Conservation (phyloP, 192 early-diverging fungal species). For the Coemansia sp. region DNA sequence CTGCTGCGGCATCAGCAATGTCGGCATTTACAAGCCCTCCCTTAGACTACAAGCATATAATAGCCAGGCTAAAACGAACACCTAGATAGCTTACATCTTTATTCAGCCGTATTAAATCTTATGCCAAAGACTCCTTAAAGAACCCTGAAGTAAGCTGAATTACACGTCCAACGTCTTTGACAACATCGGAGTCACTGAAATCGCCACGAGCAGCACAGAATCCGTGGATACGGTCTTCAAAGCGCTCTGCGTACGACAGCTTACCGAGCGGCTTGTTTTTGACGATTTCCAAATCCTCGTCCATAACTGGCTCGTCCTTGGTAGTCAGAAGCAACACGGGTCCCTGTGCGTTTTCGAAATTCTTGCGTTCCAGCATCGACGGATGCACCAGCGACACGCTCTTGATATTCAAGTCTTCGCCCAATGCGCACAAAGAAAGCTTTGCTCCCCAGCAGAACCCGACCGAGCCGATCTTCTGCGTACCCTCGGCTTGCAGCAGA, state of each 20-base stretch:
- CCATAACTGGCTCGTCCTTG: slow-evolving; percentile 16
- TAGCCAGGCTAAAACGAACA: no score
- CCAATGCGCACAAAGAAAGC: slow-evolving; percentile 50
- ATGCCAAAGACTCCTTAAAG: slow-evolving; percentile 7
- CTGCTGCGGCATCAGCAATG: not conserved
- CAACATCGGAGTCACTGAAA: slow-evolving; percentile 15
- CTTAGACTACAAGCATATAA: no score
- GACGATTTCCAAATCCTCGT: not conserved
- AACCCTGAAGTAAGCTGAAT: slow-evolving; percentile 10
- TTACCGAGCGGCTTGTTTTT: slow-evolving; percentile 13
- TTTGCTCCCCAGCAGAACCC: slow-evolving; percentile 72
- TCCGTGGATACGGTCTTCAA: slow-evolving; percentile 35
- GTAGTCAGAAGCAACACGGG: slow-evolving; percentile 57
- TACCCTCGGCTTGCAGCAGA: slow-evolving; percentile 48
- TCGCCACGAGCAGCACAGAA: slow-evolving; percentile 52
- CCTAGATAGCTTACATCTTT: no score
- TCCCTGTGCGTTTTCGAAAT: slow-evolving; percentile 54
- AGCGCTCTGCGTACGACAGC: slow-evolving; percentile 43
- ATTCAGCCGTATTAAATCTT: not conserved
- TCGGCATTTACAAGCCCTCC: not conserved
- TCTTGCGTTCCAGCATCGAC: slow-evolving; percentile 48
- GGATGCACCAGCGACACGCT: slow-evolving; percentile 58
- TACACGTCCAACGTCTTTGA: slow-evolving; percentile 10
- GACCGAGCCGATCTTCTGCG: slow-evolving; percentile 49
- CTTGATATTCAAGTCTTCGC: slow-evolving; percentile 35